Conservation (phyloP, 1,139 yeast species). For the Geotrichum carabidarum region DNA sequence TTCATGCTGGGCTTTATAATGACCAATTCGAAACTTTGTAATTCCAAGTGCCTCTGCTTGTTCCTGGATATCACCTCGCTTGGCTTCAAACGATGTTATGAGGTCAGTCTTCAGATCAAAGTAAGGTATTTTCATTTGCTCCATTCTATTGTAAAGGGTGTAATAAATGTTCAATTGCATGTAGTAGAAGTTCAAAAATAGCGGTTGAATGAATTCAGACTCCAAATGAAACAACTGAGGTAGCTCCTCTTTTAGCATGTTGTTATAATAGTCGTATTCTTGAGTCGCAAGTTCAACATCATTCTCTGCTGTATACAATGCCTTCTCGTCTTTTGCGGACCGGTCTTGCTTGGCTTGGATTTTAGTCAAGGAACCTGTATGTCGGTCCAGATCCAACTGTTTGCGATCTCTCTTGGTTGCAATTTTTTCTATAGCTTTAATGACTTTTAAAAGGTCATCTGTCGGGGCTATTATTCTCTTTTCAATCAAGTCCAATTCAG, state of each 20-base stretch:
- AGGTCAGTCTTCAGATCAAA: slow-evolving; percentile 79
- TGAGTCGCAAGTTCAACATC: slow-evolving; percentile 87
- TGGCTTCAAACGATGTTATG: slow-evolving; percentile 64
- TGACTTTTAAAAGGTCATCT: slow-evolving; percentile 76
- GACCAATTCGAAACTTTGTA: slow-evolving; percentile 84
- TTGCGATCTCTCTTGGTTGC: slow-evolving; percentile 92
- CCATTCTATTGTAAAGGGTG: slow-evolving; percentile 83
- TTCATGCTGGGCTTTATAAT: slow-evolving; percentile 77
- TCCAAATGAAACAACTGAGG: slow-evolving; percentile 84
- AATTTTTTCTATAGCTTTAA: slow-evolving; percentile 81
- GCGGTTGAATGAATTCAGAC: slow-evolving; percentile 84
- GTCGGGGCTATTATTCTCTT: slow-evolving; percentile 86
- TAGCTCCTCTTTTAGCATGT: slow-evolving; percentile 82
- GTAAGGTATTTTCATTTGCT: slow-evolving; percentile 93
- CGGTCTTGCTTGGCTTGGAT: slow-evolving; percentile 76
- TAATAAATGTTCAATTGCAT: slow-evolving; percentile 97
- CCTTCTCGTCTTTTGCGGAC: slow-evolving; percentile 84
- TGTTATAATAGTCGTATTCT: slow-evolving; percentile 91
- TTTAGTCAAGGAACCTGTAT: slow-evolving; percentile 60
- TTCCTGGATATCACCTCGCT: slow-evolving; percentile 88
- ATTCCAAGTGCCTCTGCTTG: slow-evolving; percentile 78
- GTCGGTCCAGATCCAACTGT: slow-evolving; percentile 89
- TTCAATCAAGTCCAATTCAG: slow-evolving; percentile 89
- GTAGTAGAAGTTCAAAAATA: slow-evolving; percentile 87
- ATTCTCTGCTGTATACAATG: slow-evolving; percentile 78